Conservation (phyloP, 768 basidiomycete genomes). For the Mycena maculata region DNA sequence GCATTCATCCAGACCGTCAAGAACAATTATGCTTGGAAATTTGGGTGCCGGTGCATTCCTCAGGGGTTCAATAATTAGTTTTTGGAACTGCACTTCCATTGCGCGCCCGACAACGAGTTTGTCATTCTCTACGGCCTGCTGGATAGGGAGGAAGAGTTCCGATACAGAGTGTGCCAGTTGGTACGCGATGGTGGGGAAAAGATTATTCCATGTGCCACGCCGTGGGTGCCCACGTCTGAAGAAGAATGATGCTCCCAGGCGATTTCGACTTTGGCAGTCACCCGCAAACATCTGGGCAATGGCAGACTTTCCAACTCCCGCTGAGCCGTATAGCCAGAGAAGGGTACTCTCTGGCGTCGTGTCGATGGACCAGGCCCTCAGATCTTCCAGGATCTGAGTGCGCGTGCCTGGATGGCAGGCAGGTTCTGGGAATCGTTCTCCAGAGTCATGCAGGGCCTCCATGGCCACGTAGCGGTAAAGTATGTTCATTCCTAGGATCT, state of each 20-base stretch:
- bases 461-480: too few relatives aligned
- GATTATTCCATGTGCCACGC: conserved; percentile 35
- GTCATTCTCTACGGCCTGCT: conserved; percentile 19
- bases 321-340: not conserved
- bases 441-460: too few relatives aligned
- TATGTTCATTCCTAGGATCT: too few relatives aligned
- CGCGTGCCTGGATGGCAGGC: too few relatives aligned
- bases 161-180: conserved; percentile 38
- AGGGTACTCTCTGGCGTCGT: too few relatives aligned
- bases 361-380: too few relatives aligned
- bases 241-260: conserved; percentile 47
- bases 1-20: conserved; percentile 16
- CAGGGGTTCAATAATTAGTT: conserved; percentile 32
- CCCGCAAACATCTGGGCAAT: not conserved
- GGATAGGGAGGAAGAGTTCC: conserved; percentile 17
- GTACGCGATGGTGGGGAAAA: conserved; percentile 42
- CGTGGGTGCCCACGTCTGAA: conserved; percentile 43
- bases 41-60: not conserved
- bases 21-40: not conserved
- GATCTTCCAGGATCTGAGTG: too few relatives aligned
- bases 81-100: conserved; percentile 23
- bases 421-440: too few relatives aligned
- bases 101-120: conserved; percentile 25
- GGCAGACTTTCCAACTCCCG: not conserved
- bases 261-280: conserved; percentile 16